A percentile compares a stretch with the other conserved stretches of the same genome.
These are phyloP conservation scores for Digitaria exilis DNA, from an alignment of 202 grass and related monocot genomes.

Conservation along the genomic window DNA sequence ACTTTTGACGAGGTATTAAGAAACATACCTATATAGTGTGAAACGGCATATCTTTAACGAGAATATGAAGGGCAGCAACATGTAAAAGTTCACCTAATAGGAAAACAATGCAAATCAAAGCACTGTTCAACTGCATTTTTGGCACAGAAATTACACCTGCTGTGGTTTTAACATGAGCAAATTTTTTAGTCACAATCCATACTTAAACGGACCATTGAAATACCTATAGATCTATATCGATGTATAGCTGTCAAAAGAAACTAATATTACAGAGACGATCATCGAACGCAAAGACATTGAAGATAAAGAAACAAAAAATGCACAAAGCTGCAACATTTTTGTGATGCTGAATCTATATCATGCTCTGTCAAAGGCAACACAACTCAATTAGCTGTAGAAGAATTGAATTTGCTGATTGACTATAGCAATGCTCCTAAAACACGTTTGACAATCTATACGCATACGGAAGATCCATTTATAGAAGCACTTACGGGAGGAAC, in stretches of 20 bases:
- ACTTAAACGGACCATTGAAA: not conserved
- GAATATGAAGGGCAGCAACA: not conserved
- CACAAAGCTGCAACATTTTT: conserved; percentile 12
- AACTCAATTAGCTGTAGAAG: conserved; percentile 39
- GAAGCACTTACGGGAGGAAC: conserved; percentile 29
- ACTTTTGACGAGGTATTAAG: not conserved
- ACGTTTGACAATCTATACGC: conserved; percentile 43
- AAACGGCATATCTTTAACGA: too few species aligned
- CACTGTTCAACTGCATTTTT: not conserved
- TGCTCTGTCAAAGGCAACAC: conserved; percentile 12
- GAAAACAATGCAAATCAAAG: not conserved
- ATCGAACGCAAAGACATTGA: not conserved
- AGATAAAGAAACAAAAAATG: not conserved
- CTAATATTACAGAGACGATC: conserved; percentile 3
- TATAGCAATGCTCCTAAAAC: conserved; percentile 30
- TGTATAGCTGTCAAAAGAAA: not conserved
- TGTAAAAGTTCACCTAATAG: too few species aligned
- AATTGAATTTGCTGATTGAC: conserved; percentile 45
- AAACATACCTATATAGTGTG: not conserved
- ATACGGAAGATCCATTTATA: conserved; percentile 30
- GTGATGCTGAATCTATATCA: conserved; percentile 27
- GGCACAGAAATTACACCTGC: not conserved
- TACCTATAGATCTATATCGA: not conserved
- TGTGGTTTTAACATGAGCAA: not conserved
- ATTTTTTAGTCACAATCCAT: too few species aligned